Percentiles rank a stretch among this genome's conserved stretches.
phyloP scores from a whole-genome alignment of 495 filamentous ascomycete genomes.

The Penicillium nucicola region DNA sequence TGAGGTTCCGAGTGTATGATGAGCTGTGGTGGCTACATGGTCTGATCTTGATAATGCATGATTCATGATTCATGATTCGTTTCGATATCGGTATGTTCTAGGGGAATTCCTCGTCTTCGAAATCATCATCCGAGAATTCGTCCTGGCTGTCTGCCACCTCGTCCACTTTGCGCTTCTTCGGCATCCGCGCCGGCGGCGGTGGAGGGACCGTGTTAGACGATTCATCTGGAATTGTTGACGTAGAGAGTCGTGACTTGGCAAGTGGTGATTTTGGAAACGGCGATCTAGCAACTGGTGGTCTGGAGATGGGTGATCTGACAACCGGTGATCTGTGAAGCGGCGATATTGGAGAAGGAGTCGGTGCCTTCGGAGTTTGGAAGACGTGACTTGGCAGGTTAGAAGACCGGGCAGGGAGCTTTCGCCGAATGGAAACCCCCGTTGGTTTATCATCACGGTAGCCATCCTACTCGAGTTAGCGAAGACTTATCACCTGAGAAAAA shows the following conservation, averaged over 20 bases:
- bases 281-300: not conserved
- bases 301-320: not conserved
- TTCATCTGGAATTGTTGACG: not conserved
- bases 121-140: conserved; percentile 43
- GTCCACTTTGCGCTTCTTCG: conserved; percentile 48
- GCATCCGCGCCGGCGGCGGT: conserved; percentile 12
- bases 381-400: too few species aligned
- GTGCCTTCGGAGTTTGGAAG: not conserved
- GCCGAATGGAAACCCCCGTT: too few species aligned
- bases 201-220: not conserved
- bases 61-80: conserved; percentile 2
- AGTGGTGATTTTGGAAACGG: not conserved
- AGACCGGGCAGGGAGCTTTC: too few species aligned
- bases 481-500: not conserved
- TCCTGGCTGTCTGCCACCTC: conserved; percentile 51
- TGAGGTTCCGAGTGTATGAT: conserved; percentile 5
- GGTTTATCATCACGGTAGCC: conserved; percentile 22
- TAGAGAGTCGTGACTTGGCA: not conserved
- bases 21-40: conserved; percentile 1
- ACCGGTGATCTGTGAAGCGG: not conserved
- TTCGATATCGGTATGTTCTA: conserved; percentile 6
- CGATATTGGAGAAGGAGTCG: conserved; percentile 3
- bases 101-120: not conserved
- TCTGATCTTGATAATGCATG: not conserved
- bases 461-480: conserved; percentile 19